These are phyloP conservation scores for Coemansia nantahalensis DNA, from an alignment of 192 early-diverging fungal species.

Conservation along the genomic window DNA sequence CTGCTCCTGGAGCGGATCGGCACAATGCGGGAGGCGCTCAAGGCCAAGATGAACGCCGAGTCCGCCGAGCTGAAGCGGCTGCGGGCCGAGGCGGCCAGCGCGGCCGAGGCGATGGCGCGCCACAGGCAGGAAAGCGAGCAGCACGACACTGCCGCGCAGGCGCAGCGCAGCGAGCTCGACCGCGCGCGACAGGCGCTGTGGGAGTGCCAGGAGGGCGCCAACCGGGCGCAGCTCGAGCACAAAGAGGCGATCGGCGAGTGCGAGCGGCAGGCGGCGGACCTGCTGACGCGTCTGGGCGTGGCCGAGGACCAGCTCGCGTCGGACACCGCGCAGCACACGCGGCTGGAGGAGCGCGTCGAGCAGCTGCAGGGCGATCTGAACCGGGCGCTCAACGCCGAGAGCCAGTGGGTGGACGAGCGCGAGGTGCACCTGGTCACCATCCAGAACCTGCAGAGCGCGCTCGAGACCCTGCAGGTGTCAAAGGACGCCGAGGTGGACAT, in stretches of 20 bases:
- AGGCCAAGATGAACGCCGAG: slow-evolving; percentile 81
- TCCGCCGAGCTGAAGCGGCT: slow-evolving; percentile 56
- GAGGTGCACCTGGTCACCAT: slow-evolving; percentile 60
- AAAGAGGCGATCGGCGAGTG: slow-evolving; percentile 12
- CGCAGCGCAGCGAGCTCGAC: slow-evolving; percentile 24
- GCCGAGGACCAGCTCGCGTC: slow-evolving; percentile 34
- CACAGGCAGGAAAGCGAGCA: slow-evolving; percentile 4
- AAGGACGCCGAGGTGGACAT: slow-evolving; percentile 63
- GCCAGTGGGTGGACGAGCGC: slow-evolving; percentile 58
- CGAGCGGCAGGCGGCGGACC: slow-evolving; percentile 26
- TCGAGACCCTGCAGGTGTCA: slow-evolving; percentile 85
- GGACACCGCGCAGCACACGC: slow-evolving; percentile 20
- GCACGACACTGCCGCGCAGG: slow-evolving; percentile 5
- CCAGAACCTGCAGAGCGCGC: slow-evolving; percentile 81
- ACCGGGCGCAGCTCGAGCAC: slow-evolving; percentile 27
- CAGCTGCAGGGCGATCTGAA: slow-evolving; percentile 58
- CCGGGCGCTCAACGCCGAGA: slow-evolving; percentile 56
- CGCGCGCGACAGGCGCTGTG: slow-evolving; percentile 32
- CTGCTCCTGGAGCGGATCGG: slow-evolving; percentile 71
- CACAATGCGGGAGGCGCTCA: slow-evolving; percentile 76
- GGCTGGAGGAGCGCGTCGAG: slow-evolving; percentile 47
- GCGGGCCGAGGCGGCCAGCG: slow-evolving; percentile 21
- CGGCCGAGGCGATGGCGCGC: slow-evolving; percentile 12
- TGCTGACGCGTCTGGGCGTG: slow-evolving; percentile 11
- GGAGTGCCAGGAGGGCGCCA: slow-evolving; percentile 41